A percentile compares a stretch with the other conserved stretches of the same genome.
Evolutionary conservation across 768 basidiomycete genomes (phyloP).

Genomic region (Trametes gibbosa): DNA sequence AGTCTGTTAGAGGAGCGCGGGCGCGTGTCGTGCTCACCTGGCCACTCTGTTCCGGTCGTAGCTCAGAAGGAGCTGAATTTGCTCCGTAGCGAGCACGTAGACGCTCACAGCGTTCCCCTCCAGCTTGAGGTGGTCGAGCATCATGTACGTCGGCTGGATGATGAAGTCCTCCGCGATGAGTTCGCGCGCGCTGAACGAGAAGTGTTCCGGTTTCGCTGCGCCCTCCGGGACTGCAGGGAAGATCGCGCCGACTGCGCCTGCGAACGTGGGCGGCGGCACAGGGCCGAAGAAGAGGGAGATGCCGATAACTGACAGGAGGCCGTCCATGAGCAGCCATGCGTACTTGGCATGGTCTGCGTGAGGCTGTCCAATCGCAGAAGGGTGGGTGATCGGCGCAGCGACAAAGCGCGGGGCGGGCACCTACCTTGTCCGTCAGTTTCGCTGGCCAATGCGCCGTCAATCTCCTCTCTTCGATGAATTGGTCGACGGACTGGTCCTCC

Average conservation of each 20-base stretch:
- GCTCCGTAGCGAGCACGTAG: not conserved
- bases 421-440: conserved; percentile 7
- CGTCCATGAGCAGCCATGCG: conserved; percentile 9
- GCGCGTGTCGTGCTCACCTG: not conserved
- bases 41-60: conserved; percentile 10
- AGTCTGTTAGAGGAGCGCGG: too few relatives aligned
- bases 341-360: conserved; percentile 1
- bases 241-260: not conserved
- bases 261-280: not conserved
- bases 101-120: conserved; percentile 11
- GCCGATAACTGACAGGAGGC: conserved; percentile 5
- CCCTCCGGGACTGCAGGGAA: not conserved
- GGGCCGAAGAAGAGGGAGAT: conserved; percentile 2
- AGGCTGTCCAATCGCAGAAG: not conserved
- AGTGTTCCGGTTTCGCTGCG: not conserved
- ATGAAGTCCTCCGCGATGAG: conserved; percentile 12
- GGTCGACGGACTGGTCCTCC: conserved; percentile 3
- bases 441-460: conserved; percentile 4
- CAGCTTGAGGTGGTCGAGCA: conserved; percentile 16
- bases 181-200: conserved; percentile 12
- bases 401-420: not conserved
- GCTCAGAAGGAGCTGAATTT: not conserved
- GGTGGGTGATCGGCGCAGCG: not conserved
- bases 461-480: not conserved
- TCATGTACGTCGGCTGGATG: conserved; percentile 8